Evolutionary conservation across 2,329 filamentous ascomycete species (phyloP).

Genomic region (Tympanopsis confertula): DNA sequence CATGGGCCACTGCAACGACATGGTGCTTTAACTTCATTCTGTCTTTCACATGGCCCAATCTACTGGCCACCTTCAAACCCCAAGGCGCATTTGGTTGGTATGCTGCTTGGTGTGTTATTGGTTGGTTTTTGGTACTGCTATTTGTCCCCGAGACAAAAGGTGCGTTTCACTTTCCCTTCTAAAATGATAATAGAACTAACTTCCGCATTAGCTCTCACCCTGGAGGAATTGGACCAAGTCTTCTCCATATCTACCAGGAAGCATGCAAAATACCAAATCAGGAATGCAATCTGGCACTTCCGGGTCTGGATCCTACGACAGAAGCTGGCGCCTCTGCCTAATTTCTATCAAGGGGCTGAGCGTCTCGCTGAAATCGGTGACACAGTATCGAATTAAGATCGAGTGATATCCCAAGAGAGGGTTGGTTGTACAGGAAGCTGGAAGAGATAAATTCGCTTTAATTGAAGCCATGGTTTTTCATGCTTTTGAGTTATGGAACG

Average conservation of each 20-base stretch:
- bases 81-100: slow-evolving; percentile 25
- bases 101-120: slow-evolving; percentile 12
- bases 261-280: slow-evolving; percentile 12
- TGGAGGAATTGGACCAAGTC: slow-evolving; percentile 1
- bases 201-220: neutral
- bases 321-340: slow-evolving; percentile 18
- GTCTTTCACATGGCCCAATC: slow-evolving; percentile 18
- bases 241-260: neutral
- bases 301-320: slow-evolving; percentile 22
- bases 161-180: no score
- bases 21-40: slow-evolving; percentile 28
- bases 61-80: slow-evolving; percentile 10
- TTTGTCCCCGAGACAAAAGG: slow-evolving; percentile 20
- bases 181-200: no score
- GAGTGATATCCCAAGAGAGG: no score
- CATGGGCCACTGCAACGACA: slow-evolving; percentile 26
- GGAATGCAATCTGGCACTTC: slow-evolving; percentile 24
- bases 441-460: no score
- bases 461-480: no score
- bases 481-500: no score
- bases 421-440: no score
- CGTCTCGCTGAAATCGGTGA: no score
- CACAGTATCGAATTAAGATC: no score
- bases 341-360: slow-evolving; percentile 17
- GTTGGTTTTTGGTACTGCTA: slow-evolving; percentile 12